phyloP scores from a whole-genome alignment of 495 filamentous ascomycete genomes.

The Ramalina intermedia region DNA sequence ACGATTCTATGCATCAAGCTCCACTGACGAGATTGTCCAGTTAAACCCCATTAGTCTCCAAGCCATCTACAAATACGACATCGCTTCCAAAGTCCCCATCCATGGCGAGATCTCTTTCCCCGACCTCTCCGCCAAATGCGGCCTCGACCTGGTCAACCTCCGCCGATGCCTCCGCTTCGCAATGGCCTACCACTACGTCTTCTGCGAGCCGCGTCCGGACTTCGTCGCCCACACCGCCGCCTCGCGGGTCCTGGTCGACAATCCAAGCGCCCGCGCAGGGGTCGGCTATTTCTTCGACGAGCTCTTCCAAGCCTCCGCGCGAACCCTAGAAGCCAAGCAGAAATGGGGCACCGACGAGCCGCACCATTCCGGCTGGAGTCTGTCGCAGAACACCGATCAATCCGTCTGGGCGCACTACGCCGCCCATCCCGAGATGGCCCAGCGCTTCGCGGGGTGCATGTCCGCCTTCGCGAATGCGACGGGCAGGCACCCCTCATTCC shows the following conservation, averaged over 20 bases:
- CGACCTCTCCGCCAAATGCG: constrained; percentile 26
- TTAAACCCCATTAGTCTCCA: constrained; percentile 8
- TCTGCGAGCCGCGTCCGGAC: constrained; percentile 35
- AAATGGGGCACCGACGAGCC: neutral
- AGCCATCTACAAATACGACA: constrained; percentile 17
- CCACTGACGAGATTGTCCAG: neutral
- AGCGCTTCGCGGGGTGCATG: constrained; percentile 42
- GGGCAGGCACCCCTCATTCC: no score
- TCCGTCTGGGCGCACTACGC: constrained; percentile 24
- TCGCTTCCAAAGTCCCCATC: constrained; percentile 17
- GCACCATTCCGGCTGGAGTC: neutral
- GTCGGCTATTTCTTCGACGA: neutral
- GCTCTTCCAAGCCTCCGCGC: neutral
- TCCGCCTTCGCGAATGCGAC: neutral
- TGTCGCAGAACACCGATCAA: constrained; percentile 32
- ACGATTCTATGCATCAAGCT: neutral
- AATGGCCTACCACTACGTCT: constrained; percentile 30
- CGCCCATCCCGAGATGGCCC: constrained; percentile 28
- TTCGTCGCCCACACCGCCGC: constrained; percentile 39
- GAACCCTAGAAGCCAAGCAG: neutral
- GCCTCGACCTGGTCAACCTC: constrained; percentile 10
- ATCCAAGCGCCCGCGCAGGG: neutral
- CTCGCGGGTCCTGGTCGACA: constrained; percentile 23
- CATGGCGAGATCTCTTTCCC: constrained; percentile 27
- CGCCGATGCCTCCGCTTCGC: constrained; percentile 14